Percentiles rank a stretch among this genome's conserved stretches.
Evolutionary conservation across 257 asterid species (phyloP).

Genomic region (Fraxinus excelsior): DNA sequence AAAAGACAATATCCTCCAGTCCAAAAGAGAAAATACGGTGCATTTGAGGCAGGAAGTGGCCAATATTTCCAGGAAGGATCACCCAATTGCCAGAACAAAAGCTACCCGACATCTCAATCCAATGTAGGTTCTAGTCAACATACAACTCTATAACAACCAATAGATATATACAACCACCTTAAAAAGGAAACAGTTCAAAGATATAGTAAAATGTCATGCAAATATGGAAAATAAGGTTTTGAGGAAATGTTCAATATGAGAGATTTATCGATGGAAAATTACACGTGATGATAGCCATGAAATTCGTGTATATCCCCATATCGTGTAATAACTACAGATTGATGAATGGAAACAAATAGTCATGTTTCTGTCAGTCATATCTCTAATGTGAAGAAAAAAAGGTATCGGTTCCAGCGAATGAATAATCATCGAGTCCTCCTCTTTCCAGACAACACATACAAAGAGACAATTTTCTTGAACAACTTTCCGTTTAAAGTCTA

Average conservation of each 20-base stretch:
- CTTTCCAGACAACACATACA: too few species aligned
- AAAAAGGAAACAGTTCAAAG: not conserved
- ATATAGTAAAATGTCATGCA: not conserved
- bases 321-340: not conserved
- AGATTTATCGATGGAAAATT: not conserved
- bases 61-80: not conserved
- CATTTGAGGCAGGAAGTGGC: not conserved
- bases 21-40: not conserved
- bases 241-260: not conserved
- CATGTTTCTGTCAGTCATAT: not conserved
- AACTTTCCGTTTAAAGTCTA: too few species aligned
- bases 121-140: not conserved
- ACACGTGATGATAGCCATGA: not conserved
- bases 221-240: not conserved
- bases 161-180: not conserved
- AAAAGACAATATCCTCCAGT: not conserved
- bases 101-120: not conserved
- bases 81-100: not conserved
- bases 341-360: not conserved
- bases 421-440: too few species aligned
- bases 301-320: not conserved
- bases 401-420: too few species aligned
- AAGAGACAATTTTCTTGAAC: too few species aligned
- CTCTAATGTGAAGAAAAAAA: not conserved
- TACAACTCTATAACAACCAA: not conserved